Percentiles rank a stretch among this genome's conserved stretches.
Evolutionary conservation across 2,329 filamentous ascomycete genomes (phyloP).

Genomic region (Cercospora sp.): DNA sequence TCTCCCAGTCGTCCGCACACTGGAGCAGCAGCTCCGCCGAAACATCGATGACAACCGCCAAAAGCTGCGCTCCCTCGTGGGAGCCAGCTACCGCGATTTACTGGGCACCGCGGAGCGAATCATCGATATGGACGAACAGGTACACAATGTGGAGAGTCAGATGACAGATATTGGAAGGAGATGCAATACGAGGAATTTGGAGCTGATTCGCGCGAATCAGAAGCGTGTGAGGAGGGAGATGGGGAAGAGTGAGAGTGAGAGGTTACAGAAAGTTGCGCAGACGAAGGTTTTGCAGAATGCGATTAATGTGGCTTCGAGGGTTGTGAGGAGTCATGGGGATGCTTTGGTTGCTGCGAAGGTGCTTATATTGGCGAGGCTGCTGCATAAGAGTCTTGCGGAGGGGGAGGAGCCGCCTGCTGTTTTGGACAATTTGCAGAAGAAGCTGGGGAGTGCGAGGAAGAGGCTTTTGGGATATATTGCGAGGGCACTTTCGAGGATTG

Average conservation of each 20-base stretch:
- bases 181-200: conserved; percentile 72
- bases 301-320: conserved; percentile 53
- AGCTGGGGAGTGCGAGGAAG: conserved; percentile 61
- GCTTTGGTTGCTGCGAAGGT: conserved; percentile 61
- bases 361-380: conserved; percentile 70
- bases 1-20: conserved; percentile 60
- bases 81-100: conserved; percentile 78
- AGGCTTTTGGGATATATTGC: conserved; percentile 67
- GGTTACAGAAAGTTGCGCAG: conserved; percentile 23
- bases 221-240: conserved; percentile 30
- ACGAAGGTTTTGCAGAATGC: conserved; percentile 56
- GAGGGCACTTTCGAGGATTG: conserved; percentile 45
- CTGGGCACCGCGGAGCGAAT: conserved; percentile 93
- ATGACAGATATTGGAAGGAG: conserved; percentile 71
- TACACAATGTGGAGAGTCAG: conserved; percentile 69
- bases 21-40: conserved; percentile 64
- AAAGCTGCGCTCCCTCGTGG: conserved; percentile 65
- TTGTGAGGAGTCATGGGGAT: conserved; percentile 54
- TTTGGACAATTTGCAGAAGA: conserved; percentile 64
- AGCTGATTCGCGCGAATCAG: conserved; percentile 57
- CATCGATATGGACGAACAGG: conserved; percentile 79
- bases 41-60: conserved; percentile 64
- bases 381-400: conserved; percentile 71
- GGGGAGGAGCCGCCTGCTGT: conserved; percentile 49
- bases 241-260: conserved; percentile 15